Evolutionary conservation across 129 eudicot species (phyloP).

Genomic region (Flaveria robusta): DNA sequence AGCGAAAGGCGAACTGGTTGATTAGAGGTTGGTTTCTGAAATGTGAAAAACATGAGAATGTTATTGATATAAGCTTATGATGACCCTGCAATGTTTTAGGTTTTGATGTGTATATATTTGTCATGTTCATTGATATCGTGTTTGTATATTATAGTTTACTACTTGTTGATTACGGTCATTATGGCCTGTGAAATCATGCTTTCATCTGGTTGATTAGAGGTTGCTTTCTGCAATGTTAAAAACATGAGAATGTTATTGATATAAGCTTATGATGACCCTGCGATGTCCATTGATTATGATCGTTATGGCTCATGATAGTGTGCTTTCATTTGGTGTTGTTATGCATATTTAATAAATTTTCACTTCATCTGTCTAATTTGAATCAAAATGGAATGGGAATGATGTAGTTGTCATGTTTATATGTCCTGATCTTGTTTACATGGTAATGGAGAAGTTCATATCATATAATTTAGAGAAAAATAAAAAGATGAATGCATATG

Average conservation of each 20-base stretch:
- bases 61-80: constrained; percentile 19
- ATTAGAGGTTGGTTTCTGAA: constrained; percentile 63
- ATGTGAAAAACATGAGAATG: constrained; percentile 24
- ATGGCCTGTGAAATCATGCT: not conserved
- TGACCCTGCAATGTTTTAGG: not conserved
- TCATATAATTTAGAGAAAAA: not conserved
- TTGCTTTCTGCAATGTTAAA: constrained; percentile 38
- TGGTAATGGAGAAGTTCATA: constrained; percentile 10
- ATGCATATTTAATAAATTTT: too few relatives aligned
- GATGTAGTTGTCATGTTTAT: constrained; percentile 9
- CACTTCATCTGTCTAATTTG: too few relatives aligned
- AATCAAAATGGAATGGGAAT: not conserved
- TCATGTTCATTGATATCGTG: not conserved
- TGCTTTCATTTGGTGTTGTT: constrained; percentile 20
- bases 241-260: constrained; percentile 16
- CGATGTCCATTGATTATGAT: not conserved
- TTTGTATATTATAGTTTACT: not conserved
- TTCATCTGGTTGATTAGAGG: constrained; percentile 60
- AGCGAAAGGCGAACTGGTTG: constrained; percentile 61
- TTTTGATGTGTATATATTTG: not conserved
- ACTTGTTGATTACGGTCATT: not conserved
- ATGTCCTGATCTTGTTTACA: not conserved
- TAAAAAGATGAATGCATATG: constrained; percentile 5
- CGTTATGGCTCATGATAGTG: too few relatives aligned
- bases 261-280: constrained; percentile 11